These are phyloP conservation scores for Amaranthus palmeri DNA, from an alignment of 148 eudicot species.

Conservation along the genomic window DNA sequence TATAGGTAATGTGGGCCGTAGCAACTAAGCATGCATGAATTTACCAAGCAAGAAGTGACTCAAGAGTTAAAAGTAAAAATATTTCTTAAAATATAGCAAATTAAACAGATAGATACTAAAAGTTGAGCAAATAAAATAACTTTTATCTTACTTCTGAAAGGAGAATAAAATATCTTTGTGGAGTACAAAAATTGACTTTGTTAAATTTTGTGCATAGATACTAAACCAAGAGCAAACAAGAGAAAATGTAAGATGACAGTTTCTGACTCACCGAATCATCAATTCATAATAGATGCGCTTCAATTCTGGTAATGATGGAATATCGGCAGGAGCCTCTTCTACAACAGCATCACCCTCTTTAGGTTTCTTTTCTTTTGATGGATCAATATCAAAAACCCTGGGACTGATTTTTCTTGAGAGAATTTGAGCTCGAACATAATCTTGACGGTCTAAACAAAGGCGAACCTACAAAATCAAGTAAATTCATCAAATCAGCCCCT, in stretches of 20 bases:
- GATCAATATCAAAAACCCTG: constrained; percentile 76
- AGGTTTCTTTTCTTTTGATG: constrained; percentile 73
- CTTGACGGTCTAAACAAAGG: constrained; percentile 81
- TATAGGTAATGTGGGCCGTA: no score
- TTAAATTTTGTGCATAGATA: neutral
- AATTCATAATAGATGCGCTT: constrained; percentile 70
- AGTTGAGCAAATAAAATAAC: neutral
- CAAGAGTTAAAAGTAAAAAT: no score
- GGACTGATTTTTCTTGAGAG: constrained; percentile 90
- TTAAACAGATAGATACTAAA: no score
- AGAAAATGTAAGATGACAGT: neutral
- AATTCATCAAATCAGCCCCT: constrained; percentile 5
- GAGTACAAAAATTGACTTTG: neutral
- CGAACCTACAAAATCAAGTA: constrained; percentile 53
- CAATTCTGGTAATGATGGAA: constrained; percentile 65
- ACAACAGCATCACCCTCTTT: constrained; percentile 79
- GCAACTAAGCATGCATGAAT: neutral
- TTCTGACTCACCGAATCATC: constrained; percentile 61
- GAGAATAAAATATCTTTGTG: neutral
- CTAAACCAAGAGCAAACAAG: neutral
- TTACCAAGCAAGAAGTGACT: neutral
- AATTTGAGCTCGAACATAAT: constrained; percentile 89
- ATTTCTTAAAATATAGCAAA: no score
- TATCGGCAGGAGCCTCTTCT: constrained; percentile 81
- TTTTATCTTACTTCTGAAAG: neutral